These are phyloP conservation scores for Avena sativa DNA, from an alignment of 176 grass and related monocot genomes.

Conservation along the genomic window DNA sequence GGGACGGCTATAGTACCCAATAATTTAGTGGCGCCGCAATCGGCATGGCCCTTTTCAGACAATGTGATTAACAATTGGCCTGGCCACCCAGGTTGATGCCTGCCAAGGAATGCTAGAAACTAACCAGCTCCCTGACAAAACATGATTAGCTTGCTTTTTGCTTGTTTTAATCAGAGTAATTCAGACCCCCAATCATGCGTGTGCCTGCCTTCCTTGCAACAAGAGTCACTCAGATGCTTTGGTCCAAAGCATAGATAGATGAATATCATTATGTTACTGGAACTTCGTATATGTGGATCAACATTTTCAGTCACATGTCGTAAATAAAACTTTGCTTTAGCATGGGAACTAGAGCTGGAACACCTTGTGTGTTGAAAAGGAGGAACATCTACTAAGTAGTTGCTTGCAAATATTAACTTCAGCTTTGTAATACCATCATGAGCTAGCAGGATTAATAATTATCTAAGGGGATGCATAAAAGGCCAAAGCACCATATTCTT, in stretches of 20 bases:
- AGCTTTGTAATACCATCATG: constrained; percentile 28
- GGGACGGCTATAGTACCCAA: background rate
- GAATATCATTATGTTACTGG: background rate
- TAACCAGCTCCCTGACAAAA: constrained; percentile 30
- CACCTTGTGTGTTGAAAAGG: constrained; percentile 31
- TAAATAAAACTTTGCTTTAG: constrained; percentile 36
- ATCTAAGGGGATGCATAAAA: constrained; percentile 17
- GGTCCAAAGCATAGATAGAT: constrained; percentile 28
- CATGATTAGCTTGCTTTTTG: constrained; percentile 10
- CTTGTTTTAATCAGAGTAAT: constrained; percentile 19
- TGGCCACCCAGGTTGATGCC: constrained; percentile 48
- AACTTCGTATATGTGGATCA: background rate
- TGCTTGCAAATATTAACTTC: constrained; percentile 39
- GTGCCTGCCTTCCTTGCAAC: constrained; percentile 24
- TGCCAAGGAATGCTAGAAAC: constrained; percentile 27
- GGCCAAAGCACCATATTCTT: background rate
- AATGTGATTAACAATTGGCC: constrained; percentile 22
- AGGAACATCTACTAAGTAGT: constrained; percentile 22
- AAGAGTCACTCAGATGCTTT: constrained; percentile 45
- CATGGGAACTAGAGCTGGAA: constrained; percentile 15
- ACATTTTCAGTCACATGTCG: constrained; percentile 35
- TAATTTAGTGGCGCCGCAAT: constrained; percentile 38
- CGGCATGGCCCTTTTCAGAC: constrained; percentile 39
- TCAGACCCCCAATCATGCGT: constrained; percentile 37
- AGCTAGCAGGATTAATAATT: constrained; percentile 24